Conservation (phyloP, 352 stramenopile genomes). For the Saprolegnia parasitica region DNA sequence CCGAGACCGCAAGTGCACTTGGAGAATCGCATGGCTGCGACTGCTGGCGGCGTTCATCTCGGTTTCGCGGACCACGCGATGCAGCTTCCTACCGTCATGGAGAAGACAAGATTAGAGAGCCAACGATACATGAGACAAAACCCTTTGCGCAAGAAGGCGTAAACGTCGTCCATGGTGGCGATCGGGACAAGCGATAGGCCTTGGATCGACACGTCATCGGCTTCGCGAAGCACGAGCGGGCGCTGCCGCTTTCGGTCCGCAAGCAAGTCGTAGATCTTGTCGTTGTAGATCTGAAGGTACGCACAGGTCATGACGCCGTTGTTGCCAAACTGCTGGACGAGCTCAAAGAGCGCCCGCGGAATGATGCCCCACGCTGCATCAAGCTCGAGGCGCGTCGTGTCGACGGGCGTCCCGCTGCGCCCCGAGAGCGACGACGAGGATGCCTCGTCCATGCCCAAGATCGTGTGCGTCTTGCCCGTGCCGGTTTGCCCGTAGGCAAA, state of each 20-base stretch:
- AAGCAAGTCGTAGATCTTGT: constrained; percentile 88
- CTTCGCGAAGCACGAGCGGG: constrained; percentile 64
- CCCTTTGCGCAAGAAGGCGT: constrained; percentile 49
- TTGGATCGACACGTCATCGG: constrained; percentile 50
- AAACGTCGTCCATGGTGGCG: constrained; percentile 40
- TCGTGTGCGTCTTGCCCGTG: constrained; percentile 90
- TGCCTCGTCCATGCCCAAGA: constrained; percentile 67
- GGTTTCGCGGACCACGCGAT: constrained; percentile 74
- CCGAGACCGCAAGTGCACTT: constrained; percentile 68
- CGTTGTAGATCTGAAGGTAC: constrained; percentile 95
- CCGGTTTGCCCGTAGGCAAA: constrained; percentile 91
- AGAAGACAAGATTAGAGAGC: too few relatives aligned
- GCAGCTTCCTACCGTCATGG: constrained; percentile 31
- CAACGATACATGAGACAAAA: too few relatives aligned
- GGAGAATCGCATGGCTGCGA: constrained; percentile 89
- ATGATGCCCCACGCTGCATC: constrained; percentile 65
- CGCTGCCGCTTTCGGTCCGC: constrained; percentile 59
- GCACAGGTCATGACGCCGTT: constrained; percentile 55
- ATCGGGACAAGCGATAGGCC: constrained; percentile 53
- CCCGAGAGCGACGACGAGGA: not conserved
- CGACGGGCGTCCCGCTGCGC: constrained; percentile 12
- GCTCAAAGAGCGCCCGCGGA: constrained; percentile 61
- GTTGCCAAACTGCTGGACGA: constrained; percentile 41
- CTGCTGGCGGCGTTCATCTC: constrained; percentile 84
- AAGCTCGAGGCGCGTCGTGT: not conserved